phyloP scores from a whole-genome alignment of 2,329 filamentous ascomycete species.

The Pyrenophora teres region DNA sequence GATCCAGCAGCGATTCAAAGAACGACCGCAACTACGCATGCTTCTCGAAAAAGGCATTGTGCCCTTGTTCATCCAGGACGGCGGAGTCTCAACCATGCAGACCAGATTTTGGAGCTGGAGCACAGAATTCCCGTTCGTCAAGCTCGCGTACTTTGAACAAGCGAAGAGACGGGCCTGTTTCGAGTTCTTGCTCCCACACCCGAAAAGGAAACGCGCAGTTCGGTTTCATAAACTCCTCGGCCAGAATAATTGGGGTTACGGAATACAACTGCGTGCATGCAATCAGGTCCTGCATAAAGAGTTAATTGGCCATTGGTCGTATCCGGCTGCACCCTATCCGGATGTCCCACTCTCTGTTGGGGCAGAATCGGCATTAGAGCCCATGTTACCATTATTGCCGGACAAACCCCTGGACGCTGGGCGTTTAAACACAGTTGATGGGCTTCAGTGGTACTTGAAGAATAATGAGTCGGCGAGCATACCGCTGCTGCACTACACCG shows the following conservation, averaged over 20 bases:
- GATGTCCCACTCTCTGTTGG: slow-evolving; percentile 15
- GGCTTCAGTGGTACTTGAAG: slow-evolving; percentile 5
- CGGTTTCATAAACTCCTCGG: background rate
- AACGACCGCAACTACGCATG: background rate
- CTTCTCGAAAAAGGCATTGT: background rate
- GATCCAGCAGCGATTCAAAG: background rate
- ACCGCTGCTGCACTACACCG: slow-evolving; percentile 2
- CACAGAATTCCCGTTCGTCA: background rate
- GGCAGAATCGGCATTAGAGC: slow-evolving; percentile 5
- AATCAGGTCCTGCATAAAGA: background rate
- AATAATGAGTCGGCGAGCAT: background rate
- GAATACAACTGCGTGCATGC: background rate
- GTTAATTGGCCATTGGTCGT: background rate
- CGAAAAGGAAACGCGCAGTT: background rate
- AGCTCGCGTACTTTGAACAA: background rate
- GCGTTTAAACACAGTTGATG: background rate
- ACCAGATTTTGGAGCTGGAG: background rate
- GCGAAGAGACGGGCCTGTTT: slow-evolving; percentile 20
- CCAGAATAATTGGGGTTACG: background rate
- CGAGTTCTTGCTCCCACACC: slow-evolving; percentile 22
- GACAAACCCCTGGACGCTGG: slow-evolving; percentile 13
- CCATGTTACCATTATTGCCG: slow-evolving; percentile 11
- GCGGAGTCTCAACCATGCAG: background rate
- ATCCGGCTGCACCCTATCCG: background rate
- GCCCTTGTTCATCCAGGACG: slow-evolving; percentile 1